Percentiles rank a stretch among this genome's conserved stretches.
Evolutionary conservation across 2,329 filamentous ascomycete genomes (phyloP).

Genomic region (Diaporthe nobilis): DNA sequence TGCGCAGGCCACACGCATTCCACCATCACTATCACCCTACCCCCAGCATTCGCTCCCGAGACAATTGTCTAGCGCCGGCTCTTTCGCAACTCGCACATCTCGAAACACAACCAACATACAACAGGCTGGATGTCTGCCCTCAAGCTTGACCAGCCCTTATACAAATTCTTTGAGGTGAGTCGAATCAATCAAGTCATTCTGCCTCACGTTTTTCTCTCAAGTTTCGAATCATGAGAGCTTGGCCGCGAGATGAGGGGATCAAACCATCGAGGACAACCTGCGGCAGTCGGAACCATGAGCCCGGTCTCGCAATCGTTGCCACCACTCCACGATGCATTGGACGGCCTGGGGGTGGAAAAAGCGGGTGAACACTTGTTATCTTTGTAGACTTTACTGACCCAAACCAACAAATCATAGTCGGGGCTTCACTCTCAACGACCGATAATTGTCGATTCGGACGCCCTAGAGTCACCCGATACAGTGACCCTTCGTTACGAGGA

Average conservation of each 20-base stretch:
- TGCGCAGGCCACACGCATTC: conserved; percentile 26
- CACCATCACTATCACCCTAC: conserved; percentile 16
- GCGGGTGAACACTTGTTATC: neutral
- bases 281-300: neutral
- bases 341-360: neutral
- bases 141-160: conserved; percentile 69
- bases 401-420: conserved; percentile 56
- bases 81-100: conserved; percentile 45
- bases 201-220: neutral
- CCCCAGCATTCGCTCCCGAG: conserved; percentile 49
- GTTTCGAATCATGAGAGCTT: neutral
- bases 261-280: neutral
- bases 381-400: conserved; percentile 21
- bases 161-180: conserved; percentile 74
- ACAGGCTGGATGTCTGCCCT: conserved; percentile 71
- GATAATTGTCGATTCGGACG: conserved; percentile 69
- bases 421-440: conserved; percentile 67
- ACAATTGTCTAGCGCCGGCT: conserved; percentile 51
- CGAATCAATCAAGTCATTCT: conserved; percentile 43
- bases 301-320: neutral
- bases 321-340: neutral
- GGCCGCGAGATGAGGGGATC: neutral
- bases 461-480: conserved; percentile 70
- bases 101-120: conserved; percentile 43
- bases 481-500: conserved; percentile 71